Evolutionary conservation across 306 rosid species (phyloP).

Genomic region (Sphenostylis stenocarpa): DNA sequence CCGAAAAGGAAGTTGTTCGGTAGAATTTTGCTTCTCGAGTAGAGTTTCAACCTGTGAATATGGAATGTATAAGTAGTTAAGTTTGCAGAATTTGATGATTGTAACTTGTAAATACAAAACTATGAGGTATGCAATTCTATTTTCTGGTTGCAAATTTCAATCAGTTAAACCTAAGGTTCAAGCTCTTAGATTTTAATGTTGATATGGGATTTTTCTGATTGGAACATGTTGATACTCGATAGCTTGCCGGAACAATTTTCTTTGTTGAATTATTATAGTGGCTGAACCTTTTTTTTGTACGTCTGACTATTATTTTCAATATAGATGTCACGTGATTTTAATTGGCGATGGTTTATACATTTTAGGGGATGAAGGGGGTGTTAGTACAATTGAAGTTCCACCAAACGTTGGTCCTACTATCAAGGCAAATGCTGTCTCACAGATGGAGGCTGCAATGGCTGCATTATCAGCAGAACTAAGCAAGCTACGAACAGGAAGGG

Average conservation of each 20-base stretch:
- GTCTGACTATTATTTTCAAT: neutral
- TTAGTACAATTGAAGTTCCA: constrained; percentile 52
- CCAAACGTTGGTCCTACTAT: constrained; percentile 67
- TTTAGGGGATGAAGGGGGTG: constrained; percentile 69
- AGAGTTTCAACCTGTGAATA: neutral
- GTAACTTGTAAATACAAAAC: constrained; percentile 8
- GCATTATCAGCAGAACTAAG: constrained; percentile 72
- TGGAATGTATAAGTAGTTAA: neutral
- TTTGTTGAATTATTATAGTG: neutral
- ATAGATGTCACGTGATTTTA: neutral
- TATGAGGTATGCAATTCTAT: neutral
- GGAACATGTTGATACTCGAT: neutral
- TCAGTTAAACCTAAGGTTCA: too few relatives aligned
- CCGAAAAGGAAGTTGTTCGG: neutral
- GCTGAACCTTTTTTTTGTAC: neutral
- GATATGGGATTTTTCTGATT: neutral
- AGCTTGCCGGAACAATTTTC: neutral
- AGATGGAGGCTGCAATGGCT: constrained; percentile 77
- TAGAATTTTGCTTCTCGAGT: neutral
- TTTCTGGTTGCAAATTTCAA: neutral
- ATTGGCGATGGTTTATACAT: constrained; percentile 21
- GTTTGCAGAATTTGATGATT: neutral
- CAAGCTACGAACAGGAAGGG: constrained; percentile 91
- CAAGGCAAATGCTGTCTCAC: constrained; percentile 68
- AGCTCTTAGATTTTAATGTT: neutral